These are phyloP conservation scores for Brasenia schreberi DNA, from an alignment of 164 flowering plant species.

Conservation along the genomic window DNA sequence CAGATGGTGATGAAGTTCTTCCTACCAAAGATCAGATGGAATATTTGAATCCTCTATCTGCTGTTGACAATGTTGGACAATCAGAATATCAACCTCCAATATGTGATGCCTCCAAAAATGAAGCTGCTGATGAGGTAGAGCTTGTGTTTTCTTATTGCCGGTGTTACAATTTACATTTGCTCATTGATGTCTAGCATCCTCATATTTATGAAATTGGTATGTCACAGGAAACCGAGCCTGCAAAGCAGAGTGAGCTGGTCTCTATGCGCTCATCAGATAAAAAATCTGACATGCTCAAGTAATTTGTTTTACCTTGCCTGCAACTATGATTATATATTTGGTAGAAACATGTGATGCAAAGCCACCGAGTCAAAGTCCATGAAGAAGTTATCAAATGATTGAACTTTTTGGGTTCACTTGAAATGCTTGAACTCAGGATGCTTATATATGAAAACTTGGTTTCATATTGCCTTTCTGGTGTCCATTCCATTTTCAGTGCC, in stretches of 20 bases:
- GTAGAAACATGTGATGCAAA: no score
- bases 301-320: background rate
- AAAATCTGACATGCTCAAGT: background rate
- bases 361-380: no score
- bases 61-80: slow-evolving; percentile 19
- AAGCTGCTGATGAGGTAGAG: slow-evolving; percentile 26
- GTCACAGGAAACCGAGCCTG: background rate
- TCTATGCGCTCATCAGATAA: background rate
- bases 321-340: no score
- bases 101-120: slow-evolving; percentile 7
- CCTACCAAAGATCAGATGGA: slow-evolving; percentile 29
- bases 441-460: no score
- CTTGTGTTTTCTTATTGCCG: no score
- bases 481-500: background rate
- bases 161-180: background rate
- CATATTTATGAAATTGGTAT: background rate
- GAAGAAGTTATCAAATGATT: no score
- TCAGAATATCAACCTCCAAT: slow-evolving; percentile 6
- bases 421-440: no score
- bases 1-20: slow-evolving; percentile 42
- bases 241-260: background rate
- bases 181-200: background rate
- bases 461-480: no score
- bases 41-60: slow-evolving; percentile 22
- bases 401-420: no score